phyloP scores from a whole-genome alignment of 805 yeast species.

The Sugiyamaella valdiviana region DNA sequence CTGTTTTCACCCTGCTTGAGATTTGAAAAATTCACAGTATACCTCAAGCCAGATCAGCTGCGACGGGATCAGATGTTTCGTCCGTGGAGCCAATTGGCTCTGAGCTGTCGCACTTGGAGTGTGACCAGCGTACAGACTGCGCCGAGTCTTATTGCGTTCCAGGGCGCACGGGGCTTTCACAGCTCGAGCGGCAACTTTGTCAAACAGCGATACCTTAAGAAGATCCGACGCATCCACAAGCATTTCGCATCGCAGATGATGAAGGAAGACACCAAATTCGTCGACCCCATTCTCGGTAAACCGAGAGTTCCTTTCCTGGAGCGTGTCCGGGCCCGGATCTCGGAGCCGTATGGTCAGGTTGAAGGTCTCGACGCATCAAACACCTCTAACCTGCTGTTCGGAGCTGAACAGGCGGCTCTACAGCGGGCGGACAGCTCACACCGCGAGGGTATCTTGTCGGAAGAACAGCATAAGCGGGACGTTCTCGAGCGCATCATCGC shows the following conservation, averaged over 20 bases:
- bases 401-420: conserved; percentile 62
- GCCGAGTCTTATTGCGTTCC: not conserved
- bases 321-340: conserved; percentile 59
- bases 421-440: conserved; percentile 29
- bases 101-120: not conserved
- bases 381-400: conserved; percentile 68
- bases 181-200: conserved; percentile 4
- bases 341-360: conserved; percentile 59
- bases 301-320: conserved; percentile 57
- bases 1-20: no score
- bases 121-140: not conserved
- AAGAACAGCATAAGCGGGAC: conserved; percentile 54
- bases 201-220: conserved; percentile 15
- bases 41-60: not conserved
- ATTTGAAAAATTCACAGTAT: no score
- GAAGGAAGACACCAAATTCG: conserved; percentile 21
- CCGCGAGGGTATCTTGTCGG: conserved; percentile 25
- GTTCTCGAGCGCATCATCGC: conserved; percentile 66
- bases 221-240: conserved; percentile 23
- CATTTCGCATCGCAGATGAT: conserved; percentile 24
- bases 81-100: not conserved
- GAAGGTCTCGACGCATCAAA: conserved; percentile 54
- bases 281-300: conserved; percentile 84
- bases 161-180: conserved; percentile 6
- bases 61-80: not conserved